Base-by-base conservation (phyloP, 129 eudicot species). In the Artemisia tridentata region DNA sequence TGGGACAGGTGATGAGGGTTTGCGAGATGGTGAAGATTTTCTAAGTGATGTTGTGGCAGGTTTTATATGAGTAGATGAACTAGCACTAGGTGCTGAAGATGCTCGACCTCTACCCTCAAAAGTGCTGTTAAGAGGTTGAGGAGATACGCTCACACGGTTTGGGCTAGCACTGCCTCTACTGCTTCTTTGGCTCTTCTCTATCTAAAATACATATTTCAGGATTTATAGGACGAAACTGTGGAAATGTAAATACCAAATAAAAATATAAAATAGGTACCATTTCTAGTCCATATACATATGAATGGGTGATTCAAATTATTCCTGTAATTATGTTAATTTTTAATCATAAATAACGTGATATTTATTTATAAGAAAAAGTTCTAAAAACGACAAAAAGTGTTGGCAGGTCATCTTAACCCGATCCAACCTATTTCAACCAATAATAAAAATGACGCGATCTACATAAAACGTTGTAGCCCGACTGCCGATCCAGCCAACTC, bases 141-240 rank as follows among this genome's bases (percentile, higher is more conserved):
- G 98, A 80, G 97, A 93, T 54, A 86, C 85, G 69, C 97, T 93
- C 53, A 80, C 71, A 51, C 97, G 97, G 70, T 86, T 90, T 15
- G 97, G 98, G 82, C 98, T 93, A n/a, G 90, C 80, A 77, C 98
- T 90, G 62, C 92, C 91, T 82, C 88, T 87, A 70, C 90, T 83
- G 67, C 88, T 90, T 75, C 90, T 74, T 67, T 69, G 80, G 67
- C 83, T 80, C 80, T 80, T 93, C 72, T 92, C 98, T 97, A 89
- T 87, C 98, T 89, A 74, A 27, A 66, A 64, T 12, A 58, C 11
- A 47, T n/a, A 16, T 55, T 71, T 70, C 17, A 54, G 38, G 34
- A 15, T 20, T 20, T 59, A 59, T 25, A 13, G 16, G 65, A 5
- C 41, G 29, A 59, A 59, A 19, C 15, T 11, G 65, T 59, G 65